These are phyloP conservation scores for Myriosclerotinia scirpicola DNA, from an alignment of 2,329 filamentous ascomycete genomes.

Conservation along the genomic window DNA sequence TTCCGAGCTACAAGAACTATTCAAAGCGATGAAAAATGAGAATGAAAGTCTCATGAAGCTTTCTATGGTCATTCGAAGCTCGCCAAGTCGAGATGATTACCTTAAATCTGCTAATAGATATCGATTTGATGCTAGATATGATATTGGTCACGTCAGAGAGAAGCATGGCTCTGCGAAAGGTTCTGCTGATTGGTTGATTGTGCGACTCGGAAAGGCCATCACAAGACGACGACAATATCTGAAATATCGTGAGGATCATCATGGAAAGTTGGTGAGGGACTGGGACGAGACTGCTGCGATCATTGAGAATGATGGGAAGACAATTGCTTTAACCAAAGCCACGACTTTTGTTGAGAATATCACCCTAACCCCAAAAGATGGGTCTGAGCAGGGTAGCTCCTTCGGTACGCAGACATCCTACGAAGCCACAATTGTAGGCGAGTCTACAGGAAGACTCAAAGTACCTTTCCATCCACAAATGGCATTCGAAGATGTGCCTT, in stretches of 20 bases:
- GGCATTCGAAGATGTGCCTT: conserved; percentile 31
- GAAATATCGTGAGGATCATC: conserved; percentile 39
- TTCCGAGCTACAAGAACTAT: conserved; percentile 34
- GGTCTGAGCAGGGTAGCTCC: conserved; percentile 23
- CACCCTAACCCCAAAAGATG: conserved; percentile 12
- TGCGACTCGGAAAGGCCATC: conserved; percentile 39
- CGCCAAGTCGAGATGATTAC: conserved; percentile 34
- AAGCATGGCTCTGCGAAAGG: conserved; percentile 29
- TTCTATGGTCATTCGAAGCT: conserved; percentile 34
- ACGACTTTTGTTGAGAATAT: conserved; percentile 31
- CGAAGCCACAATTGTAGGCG: conserved; percentile 29
- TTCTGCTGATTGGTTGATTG: conserved; percentile 31
- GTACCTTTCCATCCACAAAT: conserved; percentile 31
- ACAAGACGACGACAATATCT: conserved; percentile 39
- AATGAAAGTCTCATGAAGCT: conserved; percentile 34
- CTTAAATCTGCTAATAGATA: conserved; percentile 34
- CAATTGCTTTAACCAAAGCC: conserved; percentile 33
- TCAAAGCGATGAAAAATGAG: conserved; percentile 28
- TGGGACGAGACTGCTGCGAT: conserved; percentile 23
- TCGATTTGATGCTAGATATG: conserved; percentile 23
- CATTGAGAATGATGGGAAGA: conserved; percentile 20
- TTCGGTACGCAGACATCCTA: conserved; percentile 35
- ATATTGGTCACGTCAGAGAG: conserved; percentile 34
- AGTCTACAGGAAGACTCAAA: conserved; percentile 23
- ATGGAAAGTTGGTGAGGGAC: conserved; percentile 30